These are phyloP conservation scores for Candida corydali DNA, from an alignment of 805 yeast genomes.

Conservation along the genomic window DNA sequence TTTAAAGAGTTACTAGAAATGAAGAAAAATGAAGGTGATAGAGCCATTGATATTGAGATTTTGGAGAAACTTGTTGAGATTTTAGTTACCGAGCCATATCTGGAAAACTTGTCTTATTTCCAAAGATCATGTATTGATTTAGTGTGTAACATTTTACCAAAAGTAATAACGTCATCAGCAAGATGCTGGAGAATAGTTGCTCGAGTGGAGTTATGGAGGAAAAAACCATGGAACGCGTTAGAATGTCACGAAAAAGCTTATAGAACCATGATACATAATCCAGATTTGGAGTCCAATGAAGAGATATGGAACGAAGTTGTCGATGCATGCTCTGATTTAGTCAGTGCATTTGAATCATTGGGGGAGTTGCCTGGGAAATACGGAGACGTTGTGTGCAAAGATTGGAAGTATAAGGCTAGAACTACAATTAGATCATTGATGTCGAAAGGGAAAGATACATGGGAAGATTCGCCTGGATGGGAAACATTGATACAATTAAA, in stretches of 20 bases:
- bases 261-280: constrained; percentile 62
- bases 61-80: constrained; percentile 69
- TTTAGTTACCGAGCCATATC: constrained; percentile 49
- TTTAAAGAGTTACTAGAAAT: constrained; percentile 58
- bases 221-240: constrained; percentile 81
- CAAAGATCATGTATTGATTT: constrained; percentile 69
- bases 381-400: constrained; percentile 81
- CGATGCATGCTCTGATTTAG: constrained; percentile 70
- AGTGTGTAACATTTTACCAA: constrained; percentile 64
- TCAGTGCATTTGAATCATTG: constrained; percentile 79
- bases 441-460: constrained; percentile 71
- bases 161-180: constrained; percentile 60
- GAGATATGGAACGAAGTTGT: constrained; percentile 73
- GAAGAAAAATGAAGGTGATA: constrained; percentile 50
- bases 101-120: constrained; percentile 48
- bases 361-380: constrained; percentile 82
- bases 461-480: constrained; percentile 85
- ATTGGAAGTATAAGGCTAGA: constrained; percentile 85
- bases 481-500: constrained; percentile 53
- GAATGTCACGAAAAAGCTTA: constrained; percentile 85
- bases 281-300: constrained; percentile 61
- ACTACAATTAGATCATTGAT: constrained; percentile 67
- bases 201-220: constrained; percentile 81
- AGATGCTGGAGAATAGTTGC: constrained; percentile 84
- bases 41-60: constrained; percentile 68